A percentile compares a stretch with the other conserved stretches of the same genome.
Conservation (phyloP, 768 basidiomycete genomes). For the Macrolepiota albuminosa region DNA sequence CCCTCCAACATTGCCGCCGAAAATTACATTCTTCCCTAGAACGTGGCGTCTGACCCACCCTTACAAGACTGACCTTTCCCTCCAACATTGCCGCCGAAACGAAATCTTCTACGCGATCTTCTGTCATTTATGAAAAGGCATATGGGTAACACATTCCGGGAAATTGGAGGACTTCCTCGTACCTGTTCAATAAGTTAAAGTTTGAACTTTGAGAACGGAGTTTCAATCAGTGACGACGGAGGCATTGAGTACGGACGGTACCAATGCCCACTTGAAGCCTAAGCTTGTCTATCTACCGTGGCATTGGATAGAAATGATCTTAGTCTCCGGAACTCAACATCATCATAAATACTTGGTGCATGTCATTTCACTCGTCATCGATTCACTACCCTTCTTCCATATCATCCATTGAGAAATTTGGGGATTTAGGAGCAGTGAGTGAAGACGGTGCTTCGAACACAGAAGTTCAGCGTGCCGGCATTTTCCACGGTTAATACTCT, state of each 20-base stretch:
- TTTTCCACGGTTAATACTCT: slow-evolving; percentile 11
- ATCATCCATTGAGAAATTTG: neutral
- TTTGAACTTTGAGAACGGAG: neutral
- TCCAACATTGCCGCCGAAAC: neutral
- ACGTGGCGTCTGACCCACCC: slow-evolving; percentile 10
- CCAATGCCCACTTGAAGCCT: neutral
- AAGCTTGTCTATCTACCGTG: neutral
- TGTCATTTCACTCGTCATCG: neutral
- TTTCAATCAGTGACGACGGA: neutral
- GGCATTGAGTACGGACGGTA: neutral
- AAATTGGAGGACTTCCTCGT: neutral
- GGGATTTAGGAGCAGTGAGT: neutral
- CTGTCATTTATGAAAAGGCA: neutral
- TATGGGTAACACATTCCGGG: neutral
- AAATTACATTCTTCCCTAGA: slow-evolving; percentile 12
- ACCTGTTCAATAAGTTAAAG: neutral
- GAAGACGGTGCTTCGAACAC: neutral
- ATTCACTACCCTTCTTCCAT: neutral
- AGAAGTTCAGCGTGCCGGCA: slow-evolving; percentile 5
- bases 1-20: neutral
- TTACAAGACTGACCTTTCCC: neutral
- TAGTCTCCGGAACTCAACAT: neutral
- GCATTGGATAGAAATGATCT: neutral
- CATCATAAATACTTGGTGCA: neutral
- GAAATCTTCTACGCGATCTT: neutral